A percentile compares a stretch with the other conserved stretches of the same genome.
phyloP scores from a whole-genome alignment of 129 eudicot genomes.

The Flaveria ramosissima region DNA sequence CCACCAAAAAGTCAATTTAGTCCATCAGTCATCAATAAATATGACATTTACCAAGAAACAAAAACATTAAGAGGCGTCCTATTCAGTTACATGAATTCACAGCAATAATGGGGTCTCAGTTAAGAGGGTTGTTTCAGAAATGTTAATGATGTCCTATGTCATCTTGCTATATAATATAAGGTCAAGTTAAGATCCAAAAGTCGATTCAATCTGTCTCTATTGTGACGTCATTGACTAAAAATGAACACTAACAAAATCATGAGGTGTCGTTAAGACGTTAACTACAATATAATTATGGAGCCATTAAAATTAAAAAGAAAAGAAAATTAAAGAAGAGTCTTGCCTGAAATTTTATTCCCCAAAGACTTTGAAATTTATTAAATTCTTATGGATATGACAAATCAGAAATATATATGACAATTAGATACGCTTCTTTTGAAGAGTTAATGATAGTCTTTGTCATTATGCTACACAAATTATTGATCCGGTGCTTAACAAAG shows the following conservation, averaged over 20 bases:
- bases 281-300: slow-evolving; percentile 1
- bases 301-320: neutral
- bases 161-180: slow-evolving; percentile 5
- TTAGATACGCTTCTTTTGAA: slow-evolving; percentile 10
- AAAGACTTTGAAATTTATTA: neutral
- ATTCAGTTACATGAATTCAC: neutral
- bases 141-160: neutral
- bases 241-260: slow-evolving; percentile 20
- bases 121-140: slow-evolving; percentile 10
- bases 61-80: neutral
- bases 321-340: neutral
- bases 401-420: neutral
- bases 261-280: slow-evolving; percentile 6
- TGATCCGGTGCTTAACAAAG: slow-evolving; percentile 4
- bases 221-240: slow-evolving; percentile 17
- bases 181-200: slow-evolving; percentile 20
- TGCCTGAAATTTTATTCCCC: slow-evolving; percentile 3
- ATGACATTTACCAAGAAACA: slow-evolving; percentile 10
- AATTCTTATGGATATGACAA: neutral
- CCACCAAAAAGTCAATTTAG: slow-evolving; percentile 3
- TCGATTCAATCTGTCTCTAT: slow-evolving; percentile 10
- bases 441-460: neutral
- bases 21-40: neutral
- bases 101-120: neutral
- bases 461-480: neutral